Conservation (phyloP, 106 monocot species). For the Xerophyta viscosa region DNA sequence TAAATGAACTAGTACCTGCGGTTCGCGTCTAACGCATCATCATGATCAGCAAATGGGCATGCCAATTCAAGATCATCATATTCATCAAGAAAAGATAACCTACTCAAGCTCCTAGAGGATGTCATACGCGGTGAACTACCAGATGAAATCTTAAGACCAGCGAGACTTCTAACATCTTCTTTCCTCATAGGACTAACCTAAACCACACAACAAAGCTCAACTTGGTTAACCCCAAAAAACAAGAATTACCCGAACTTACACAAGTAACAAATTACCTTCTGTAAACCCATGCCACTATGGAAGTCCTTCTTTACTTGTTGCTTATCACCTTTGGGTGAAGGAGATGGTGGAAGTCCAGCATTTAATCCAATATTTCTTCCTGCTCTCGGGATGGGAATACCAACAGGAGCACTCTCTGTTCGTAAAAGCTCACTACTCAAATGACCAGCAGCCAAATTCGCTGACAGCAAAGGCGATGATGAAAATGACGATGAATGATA, state of each 20-base stretch:
- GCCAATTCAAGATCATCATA: conserved; percentile 42
- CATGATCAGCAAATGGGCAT: conserved; percentile 66
- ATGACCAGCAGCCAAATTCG: conserved; percentile 11
- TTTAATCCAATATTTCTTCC: conserved; percentile 7
- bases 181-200: conserved; percentile 36
- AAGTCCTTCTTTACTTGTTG: too few species aligned
- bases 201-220: neutral
- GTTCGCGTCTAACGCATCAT: conserved; percentile 15
- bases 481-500: conserved; percentile 44
- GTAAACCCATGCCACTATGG: too few species aligned
- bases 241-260: too few species aligned
- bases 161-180: conserved; percentile 25
- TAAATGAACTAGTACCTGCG: conserved; percentile 12
- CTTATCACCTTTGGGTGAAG: conserved; percentile 25
- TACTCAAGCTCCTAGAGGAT: conserved; percentile 28
- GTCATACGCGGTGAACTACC: conserved; percentile 18
- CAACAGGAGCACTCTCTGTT: conserved; percentile 55
- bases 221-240: too few species aligned
- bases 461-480: conserved; percentile 37
- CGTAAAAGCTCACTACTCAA: conserved; percentile 26
- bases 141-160: conserved; percentile 18
- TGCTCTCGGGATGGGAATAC: conserved; percentile 15
- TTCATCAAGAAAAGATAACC: conserved; percentile 37
- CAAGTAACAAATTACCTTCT: conserved; percentile 28
- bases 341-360: conserved; percentile 18